A percentile compares a stretch with the other conserved stretches of the same genome.
Evolutionary conservation across 768 basidiomycete genomes (phyloP).

Genomic region (Postia placenta): DNA sequence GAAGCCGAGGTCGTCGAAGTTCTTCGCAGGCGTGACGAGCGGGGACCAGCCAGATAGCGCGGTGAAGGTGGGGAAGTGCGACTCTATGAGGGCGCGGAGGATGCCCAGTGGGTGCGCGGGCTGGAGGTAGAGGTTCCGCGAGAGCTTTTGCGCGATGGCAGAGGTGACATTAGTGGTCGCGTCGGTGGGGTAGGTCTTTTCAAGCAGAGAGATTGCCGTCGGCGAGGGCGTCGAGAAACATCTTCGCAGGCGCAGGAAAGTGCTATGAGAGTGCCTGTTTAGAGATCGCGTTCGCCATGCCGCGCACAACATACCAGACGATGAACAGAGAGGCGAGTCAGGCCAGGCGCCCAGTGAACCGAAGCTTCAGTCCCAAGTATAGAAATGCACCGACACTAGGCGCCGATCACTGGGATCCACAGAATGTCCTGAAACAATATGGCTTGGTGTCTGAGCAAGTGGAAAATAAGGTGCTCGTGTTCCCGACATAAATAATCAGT

Average conservation of each 20-base stretch:
- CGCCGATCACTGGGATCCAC: too few relatives aligned
- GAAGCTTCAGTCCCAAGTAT: too few relatives aligned
- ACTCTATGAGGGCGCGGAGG: conserved; percentile 77
- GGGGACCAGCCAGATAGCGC: conserved; percentile 78
- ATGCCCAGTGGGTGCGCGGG: conserved; percentile 83
- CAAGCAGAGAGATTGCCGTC: conserved; percentile 19
- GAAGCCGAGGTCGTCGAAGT: conserved; percentile 97
- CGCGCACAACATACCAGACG: not conserved
- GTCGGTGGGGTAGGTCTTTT: conserved; percentile 71
- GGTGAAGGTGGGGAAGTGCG: conserved; percentile 71
- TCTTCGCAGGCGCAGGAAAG: not conserved
- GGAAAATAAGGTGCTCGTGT: too few relatives aligned
- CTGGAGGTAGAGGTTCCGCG: conserved; percentile 67
- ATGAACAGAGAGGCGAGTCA: too few relatives aligned
- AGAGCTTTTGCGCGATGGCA: conserved; percentile 77
- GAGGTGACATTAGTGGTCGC: conserved; percentile 78
- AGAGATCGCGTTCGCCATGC: not conserved
- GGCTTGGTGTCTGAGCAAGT: too few relatives aligned
- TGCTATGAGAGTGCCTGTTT: not conserved
- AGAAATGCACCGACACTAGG: too few relatives aligned
- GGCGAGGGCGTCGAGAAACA: not conserved
- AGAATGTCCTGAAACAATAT: too few relatives aligned
- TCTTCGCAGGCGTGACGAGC: conserved; percentile 83
- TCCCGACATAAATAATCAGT: too few relatives aligned
- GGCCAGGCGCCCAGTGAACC: too few relatives aligned